Evolutionary conservation across 441 rosid genomes (phyloP).

Genomic region (Populus hybrid): DNA sequence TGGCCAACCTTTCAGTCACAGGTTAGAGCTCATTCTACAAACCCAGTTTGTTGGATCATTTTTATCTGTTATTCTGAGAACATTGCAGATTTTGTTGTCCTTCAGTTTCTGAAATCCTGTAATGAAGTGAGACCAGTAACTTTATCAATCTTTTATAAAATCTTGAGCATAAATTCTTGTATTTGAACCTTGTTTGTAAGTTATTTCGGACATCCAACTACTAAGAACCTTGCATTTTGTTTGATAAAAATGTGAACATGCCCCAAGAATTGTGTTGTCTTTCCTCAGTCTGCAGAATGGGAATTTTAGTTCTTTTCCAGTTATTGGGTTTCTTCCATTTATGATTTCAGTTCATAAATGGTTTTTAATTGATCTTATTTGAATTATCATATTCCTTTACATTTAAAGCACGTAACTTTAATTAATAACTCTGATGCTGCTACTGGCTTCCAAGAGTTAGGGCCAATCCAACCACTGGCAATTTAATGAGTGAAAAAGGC

Average conservation of each 20-base stretch:
- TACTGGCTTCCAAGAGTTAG: neutral
- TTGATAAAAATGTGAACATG: neutral
- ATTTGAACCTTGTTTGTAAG: neutral
- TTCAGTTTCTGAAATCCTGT: neutral
- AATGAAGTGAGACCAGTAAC: neutral
- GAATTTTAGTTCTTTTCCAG: neutral
- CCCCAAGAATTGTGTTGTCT: neutral
- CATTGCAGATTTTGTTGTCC: neutral
- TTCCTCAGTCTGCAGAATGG: neutral
- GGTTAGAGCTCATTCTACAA: constrained; percentile 53
- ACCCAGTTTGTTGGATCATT: constrained; percentile 8
- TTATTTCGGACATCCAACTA: neutral
- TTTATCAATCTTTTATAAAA: neutral
- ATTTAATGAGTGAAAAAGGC: neutral
- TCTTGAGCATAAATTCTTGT: neutral
- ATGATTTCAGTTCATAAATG: neutral
- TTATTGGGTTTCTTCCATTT: neutral
- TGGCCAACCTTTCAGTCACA: constrained; percentile 92
- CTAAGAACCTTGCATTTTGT: neutral
- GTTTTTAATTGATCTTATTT: neutral
- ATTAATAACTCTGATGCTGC: neutral
- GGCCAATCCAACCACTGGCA: neutral
- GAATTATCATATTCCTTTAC: neutral
- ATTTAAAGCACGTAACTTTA: neutral
- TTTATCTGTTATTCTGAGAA: neutral